These are phyloP conservation scores for Thymus mandschuricus DNA, from an alignment of 257 asterid species.

Conservation along the genomic window DNA sequence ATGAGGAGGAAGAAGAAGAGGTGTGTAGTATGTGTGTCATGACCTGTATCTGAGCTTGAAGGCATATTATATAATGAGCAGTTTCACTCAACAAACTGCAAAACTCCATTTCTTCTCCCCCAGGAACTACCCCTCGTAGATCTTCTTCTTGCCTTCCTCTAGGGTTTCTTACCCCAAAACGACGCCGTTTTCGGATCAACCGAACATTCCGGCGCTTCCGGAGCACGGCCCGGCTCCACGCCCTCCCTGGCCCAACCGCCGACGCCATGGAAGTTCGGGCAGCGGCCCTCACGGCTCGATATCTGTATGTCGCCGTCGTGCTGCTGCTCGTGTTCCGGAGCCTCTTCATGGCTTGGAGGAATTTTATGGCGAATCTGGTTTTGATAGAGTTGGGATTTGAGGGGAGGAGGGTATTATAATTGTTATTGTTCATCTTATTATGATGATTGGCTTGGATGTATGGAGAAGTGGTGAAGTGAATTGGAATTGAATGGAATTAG, in stretches of 20 bases:
- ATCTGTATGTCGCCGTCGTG: constrained; percentile 16
- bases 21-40: constrained; percentile 59
- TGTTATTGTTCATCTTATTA: not conserved
- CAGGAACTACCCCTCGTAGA: constrained; percentile 65
- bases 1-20: constrained; percentile 30
- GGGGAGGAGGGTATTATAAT: not conserved
- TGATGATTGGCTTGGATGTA: constrained; percentile 12
- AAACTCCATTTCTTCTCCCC: constrained; percentile 59
- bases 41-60: constrained; percentile 71
- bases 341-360: constrained; percentile 54
- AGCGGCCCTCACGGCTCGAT: constrained; percentile 48
- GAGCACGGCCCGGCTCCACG: constrained; percentile 75
- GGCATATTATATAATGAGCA: constrained; percentile 74
- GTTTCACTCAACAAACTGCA: constrained; percentile 67
- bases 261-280: constrained; percentile 70
- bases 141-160: constrained; percentile 40
- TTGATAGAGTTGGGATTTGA: constrained; percentile 47
- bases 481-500: constrained; percentile 27
- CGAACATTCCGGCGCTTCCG: constrained; percentile 3
- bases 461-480: not conserved
- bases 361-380: constrained; percentile 55
- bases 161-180: constrained; percentile 39
- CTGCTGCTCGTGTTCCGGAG: constrained; percentile 36
- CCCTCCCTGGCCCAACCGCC: constrained; percentile 63
- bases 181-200: not conserved